Conservation (phyloP, 306 rosid species). For the Vigna mungo region DNA sequence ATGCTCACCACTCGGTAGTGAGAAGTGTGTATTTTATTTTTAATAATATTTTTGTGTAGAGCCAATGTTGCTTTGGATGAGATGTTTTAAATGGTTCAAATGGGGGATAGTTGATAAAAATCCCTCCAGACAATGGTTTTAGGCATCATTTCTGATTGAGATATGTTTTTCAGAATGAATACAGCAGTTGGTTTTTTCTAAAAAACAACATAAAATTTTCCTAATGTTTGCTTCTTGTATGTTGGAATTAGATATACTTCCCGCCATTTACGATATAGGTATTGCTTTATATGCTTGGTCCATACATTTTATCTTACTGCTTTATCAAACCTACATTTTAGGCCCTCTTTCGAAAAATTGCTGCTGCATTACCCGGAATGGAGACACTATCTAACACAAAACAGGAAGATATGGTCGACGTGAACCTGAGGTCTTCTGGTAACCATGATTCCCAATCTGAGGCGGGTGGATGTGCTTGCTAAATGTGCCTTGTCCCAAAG, state of each 20-base stretch:
- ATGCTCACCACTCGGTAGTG: not conserved
- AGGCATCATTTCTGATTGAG: slow-evolving; percentile 21
- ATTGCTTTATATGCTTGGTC: slow-evolving; percentile 5
- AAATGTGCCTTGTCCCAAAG: slow-evolving; percentile 41
- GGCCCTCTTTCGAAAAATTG: slow-evolving; percentile 92
- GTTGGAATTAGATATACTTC: slow-evolving; percentile 22
- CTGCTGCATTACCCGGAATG: slow-evolving; percentile 95
- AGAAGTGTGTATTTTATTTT: slow-evolving; percentile 9
- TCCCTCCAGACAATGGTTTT: slow-evolving; percentile 20
- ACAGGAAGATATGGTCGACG: slow-evolving; percentile 96
- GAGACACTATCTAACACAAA: slow-evolving; percentile 84
- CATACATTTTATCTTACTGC: slow-evolving; percentile 38
- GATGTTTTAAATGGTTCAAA: slow-evolving; percentile 39
- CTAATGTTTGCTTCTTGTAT: slow-evolving; percentile 19
- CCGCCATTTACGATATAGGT: slow-evolving; percentile 13
- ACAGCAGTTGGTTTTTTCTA: slow-evolving; percentile 22
- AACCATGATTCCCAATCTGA: slow-evolving; percentile 61
- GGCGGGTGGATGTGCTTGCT: slow-evolving; percentile 79
- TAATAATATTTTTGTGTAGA: slow-evolving; percentile 2
- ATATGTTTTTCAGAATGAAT: slow-evolving; percentile 17
- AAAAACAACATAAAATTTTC: slow-evolving; percentile 9
- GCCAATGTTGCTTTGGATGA: slow-evolving; percentile 23
- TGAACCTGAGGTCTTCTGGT: slow-evolving; percentile 76
- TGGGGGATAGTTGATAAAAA: slow-evolving; percentile 11
- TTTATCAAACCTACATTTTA: slow-evolving; percentile 44